Evolutionary conservation across 208 protist species (phyloP), one percentile per base, ranked within the genome.

Genomic region (Leishmania amazonensis): DNA sequence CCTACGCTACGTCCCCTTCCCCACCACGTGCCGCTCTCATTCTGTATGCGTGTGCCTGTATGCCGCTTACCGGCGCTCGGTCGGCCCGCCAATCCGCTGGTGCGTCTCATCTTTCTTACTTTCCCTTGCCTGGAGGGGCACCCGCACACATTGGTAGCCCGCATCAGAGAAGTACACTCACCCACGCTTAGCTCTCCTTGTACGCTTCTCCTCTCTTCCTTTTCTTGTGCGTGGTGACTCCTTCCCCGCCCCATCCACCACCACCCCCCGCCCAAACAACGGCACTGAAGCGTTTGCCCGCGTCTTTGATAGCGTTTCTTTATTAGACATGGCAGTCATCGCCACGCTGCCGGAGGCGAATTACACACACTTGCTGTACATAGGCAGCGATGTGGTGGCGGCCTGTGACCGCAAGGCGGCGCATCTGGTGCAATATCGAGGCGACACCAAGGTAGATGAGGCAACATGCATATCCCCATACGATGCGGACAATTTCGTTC

Each of bases 341-440:
- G 79, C 83, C 15, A 91, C 85, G 17, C 85, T 96, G 47, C 83
- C 79, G 67, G 85, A 89, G 19, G 87, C 85, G 0, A 90, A 86
- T 76, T 96, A 89, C 80, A 79, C 85, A 28, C 77, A 81, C 3
- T 75, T 96, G 57, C 77, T 87, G 49, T 62, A 79, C 67, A 86
- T 94, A 38, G 60, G 76, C 45, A 80, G 78, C n/a, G 65, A 64
- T 4, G 75, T 83, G 28, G 79, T 93, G 70, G 89, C 90, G 13
- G 91, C 84, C 28, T 93, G 86, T 40, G 85, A 88, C 21, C 76
- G 74, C 15, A 75, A 84, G 60, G 83, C 85, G 2, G 83, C 87
- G 31, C 89, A 90, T 75, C 35, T 93, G 65, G 65, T 87, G 9
- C 79, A 81, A 31, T 58, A 77, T 47, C 68, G 49, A 9, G 85